phyloP scores from a whole-genome alignment of 2,329 filamentous ascomycete genomes.

The Davidsoniella australis region DNA sequence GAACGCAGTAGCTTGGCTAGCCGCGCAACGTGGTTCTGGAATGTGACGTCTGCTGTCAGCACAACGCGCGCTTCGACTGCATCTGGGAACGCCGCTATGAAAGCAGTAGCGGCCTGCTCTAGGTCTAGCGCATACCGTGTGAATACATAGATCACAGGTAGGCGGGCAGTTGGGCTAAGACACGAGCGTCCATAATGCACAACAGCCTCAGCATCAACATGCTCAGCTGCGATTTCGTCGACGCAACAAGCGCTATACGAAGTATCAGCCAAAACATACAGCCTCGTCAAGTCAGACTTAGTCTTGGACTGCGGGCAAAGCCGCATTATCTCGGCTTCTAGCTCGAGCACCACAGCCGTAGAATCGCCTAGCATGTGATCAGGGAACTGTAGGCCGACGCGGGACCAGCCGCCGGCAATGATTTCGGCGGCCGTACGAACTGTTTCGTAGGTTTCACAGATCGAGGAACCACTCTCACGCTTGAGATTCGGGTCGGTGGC shows the following conservation, averaged over 20 bases:
- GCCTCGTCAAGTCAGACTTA: conserved; percentile 19
- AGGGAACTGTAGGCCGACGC: conserved; percentile 86
- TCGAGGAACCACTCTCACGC: conserved; percentile 34
- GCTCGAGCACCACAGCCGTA: conserved; percentile 54
- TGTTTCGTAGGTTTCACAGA: conserved; percentile 70
- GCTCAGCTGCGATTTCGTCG: conserved; percentile 90
- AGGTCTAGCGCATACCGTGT: conserved; percentile 55
- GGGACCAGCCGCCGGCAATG: conserved; percentile 48
- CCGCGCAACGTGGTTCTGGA: conserved; percentile 51
- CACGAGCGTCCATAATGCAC: conserved; percentile 91
- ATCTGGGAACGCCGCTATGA: conserved; percentile 52
- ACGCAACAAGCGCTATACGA: conserved; percentile 96
- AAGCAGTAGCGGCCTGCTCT: conserved; percentile 37
- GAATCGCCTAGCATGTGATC: conserved; percentile 84
- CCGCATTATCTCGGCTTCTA: conserved; percentile 15
- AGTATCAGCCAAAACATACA: conserved; percentile 86
- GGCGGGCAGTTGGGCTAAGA: conserved; percentile 68
- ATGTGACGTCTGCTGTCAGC: conserved; percentile 81
- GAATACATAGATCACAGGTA: conserved; percentile 84
- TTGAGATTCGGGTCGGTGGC: conserved; percentile 19
- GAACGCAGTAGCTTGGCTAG: conserved; percentile 37
- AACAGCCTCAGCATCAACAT: conserved; percentile 76
- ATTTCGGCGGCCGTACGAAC: conserved; percentile 64
- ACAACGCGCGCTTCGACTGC: conserved; percentile 44
- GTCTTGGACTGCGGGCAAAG: neutral